These are phyloP conservation scores for Chrysanthemum makinoi DNA, from an alignment of 129 eudicot species.

Conservation along the genomic window DNA sequence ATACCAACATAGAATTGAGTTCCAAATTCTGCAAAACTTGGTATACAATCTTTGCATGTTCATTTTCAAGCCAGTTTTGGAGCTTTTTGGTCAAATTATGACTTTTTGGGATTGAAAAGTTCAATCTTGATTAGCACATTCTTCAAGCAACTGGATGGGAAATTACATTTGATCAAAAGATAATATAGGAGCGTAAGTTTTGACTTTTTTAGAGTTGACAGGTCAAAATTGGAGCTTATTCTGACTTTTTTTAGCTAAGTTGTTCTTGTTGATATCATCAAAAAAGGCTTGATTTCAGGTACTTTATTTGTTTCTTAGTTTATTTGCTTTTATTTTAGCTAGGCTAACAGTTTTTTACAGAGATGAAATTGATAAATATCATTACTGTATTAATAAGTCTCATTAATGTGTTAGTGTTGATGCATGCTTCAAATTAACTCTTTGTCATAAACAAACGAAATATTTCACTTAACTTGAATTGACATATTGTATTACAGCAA, in stretches of 20 bases:
- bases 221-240: conserved; percentile 33
- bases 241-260: conserved; percentile 13
- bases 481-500: no score
- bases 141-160: conserved; percentile 16
- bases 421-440: no score
- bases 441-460: no score
- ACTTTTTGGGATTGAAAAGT: conserved; percentile 3
- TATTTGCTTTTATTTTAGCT: no score
- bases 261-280: conserved; percentile 27
- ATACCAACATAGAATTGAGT: conserved; percentile 28
- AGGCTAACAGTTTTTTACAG: no score
- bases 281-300: conserved; percentile 25
- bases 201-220: conserved; percentile 16
- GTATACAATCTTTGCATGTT: conserved; percentile 22
- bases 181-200: conserved; percentile 11
- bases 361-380: no score
- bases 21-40: conserved; percentile 19
- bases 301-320: no score
- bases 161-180: conserved; percentile 8
- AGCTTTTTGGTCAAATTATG: background rate
- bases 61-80: conserved; percentile 11
- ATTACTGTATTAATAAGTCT: no score
- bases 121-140: conserved; percentile 25
- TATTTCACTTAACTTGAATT: no score
- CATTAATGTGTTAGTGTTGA: no score